These are phyloP conservation scores for Syncephalastrum racemosum DNA, from an alignment of 371 early-diverging fungal genomes.

Conservation along the genomic window DNA sequence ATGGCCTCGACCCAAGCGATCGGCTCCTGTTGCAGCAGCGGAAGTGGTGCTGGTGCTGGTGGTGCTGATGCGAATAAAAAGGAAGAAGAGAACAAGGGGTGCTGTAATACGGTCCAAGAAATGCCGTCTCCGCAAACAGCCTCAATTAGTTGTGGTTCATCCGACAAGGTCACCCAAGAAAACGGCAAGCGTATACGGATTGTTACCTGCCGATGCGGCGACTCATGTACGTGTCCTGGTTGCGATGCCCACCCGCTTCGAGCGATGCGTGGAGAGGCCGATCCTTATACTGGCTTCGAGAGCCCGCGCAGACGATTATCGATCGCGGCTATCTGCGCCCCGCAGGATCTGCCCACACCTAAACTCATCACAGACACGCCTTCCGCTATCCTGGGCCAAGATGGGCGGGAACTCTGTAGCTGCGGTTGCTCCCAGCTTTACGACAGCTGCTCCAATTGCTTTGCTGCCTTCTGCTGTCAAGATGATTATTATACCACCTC, in stretches of 20 bases:
- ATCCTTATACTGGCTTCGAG: slow-evolving; percentile 35
- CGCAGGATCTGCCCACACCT: slow-evolving; percentile 10
- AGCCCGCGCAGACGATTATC: slow-evolving; percentile 20
- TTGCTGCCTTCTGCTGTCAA: slow-evolving; percentile 16
- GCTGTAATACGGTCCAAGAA: no score
- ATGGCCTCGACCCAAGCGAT: no score
- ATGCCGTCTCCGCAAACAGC: no score
- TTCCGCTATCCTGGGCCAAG: slow-evolving; percentile 24
- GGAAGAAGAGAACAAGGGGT: no score
- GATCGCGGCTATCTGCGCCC: slow-evolving; percentile 22
- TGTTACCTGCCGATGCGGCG: slow-evolving; percentile 51
- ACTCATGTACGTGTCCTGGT: slow-evolving; percentile 46
- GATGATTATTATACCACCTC: slow-evolving; percentile 12
- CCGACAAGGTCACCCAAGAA: slow-evolving; percentile 20
- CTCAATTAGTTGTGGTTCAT: slow-evolving; percentile 23
- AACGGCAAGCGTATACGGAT: slow-evolving; percentile 26
- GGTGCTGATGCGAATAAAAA: no score
- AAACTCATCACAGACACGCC: slow-evolving; percentile 20
- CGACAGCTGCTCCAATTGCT: slow-evolving; percentile 29
- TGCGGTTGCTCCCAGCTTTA: slow-evolving; percentile 37
- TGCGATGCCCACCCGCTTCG: slow-evolving; percentile 52
- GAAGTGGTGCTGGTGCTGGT: no score
- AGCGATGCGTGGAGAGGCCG: slow-evolving; percentile 36
- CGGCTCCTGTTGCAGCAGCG: no score
- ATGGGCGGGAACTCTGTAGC: slow-evolving; percentile 31